Base-by-base conservation (phyloP, 257 asterid species). In the Lycium barbarum region DNA sequence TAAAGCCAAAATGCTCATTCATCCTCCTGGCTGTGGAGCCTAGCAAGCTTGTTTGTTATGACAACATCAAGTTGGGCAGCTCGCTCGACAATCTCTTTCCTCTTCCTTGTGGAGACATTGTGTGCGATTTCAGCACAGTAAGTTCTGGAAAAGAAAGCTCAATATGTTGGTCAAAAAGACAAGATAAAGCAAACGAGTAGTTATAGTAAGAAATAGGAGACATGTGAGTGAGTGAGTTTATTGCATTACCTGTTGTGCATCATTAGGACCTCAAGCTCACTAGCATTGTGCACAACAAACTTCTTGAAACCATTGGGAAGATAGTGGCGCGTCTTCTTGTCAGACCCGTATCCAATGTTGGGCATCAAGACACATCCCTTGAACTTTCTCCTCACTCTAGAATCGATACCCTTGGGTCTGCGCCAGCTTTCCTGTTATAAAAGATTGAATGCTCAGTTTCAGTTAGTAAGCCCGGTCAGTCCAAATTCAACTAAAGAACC, bases 51-150 rank as follows among this genome's bases (percentile, higher is more conserved):
- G 95, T 91, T 94, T 1, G 96, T 89, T 49, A 92, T 92, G n/a
- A 89, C 97, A 53, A 94, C 89, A 74, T 94, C 98, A 36, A 93
- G 92, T 90, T 93, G 95, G 12, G 97, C 85, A 15, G 97, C 95
- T 33, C 95, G 90, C 87, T 92, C 97, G 0, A 92, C 96, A 0
- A 94, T 92, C 6, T 92, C 96, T 36, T 93, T 93, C 88, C 98
- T 89, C 93, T 90, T 93, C 43, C 83, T 93, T 0, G 97, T 91
- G 3, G 96, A 92, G n/a, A 94, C 84, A 54, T 91, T 87, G 88
- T 93, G 96, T 12, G 97, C 97, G 79, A 93, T 92, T 87, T 92
- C 97, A 0, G 96, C 98, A 89, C 94, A 93, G 22, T 92, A 93
- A 2, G 87, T 88, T 88, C 98, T 93, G 91, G 20, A 33, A 72